Base-by-base conservation (phyloP, 352 stramenopile genomes). In the Stephanocyclus meneghinianus region DNA sequence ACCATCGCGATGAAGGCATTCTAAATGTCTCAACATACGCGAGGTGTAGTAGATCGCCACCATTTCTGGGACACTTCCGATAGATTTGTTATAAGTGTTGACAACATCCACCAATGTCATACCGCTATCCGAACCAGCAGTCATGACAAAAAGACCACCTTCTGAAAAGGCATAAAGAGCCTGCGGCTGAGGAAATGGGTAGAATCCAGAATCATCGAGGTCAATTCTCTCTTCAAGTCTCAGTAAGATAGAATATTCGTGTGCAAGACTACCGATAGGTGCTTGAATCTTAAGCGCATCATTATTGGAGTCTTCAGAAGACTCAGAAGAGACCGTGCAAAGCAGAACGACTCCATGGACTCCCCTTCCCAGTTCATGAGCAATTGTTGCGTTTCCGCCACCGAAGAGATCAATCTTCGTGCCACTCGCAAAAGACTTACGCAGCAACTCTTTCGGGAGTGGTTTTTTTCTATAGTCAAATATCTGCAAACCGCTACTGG, bases 11-110 rank as follows among this genome's bases (percentile, higher is more conserved):
- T 93, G 89, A 32, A 93, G 73, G 30, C 55, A 55, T 59, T 92
- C 85, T 11, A 93, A 66, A 62, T 88, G 72, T 30, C 59, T 74
- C 15, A 93, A 61, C 78, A 91, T 90, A 48, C 80, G 55, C 16
- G 81, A 84, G n/a, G 84, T 89, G 62, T 92, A 93, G 74, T 92
- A 86, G 5, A 92, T 77, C 11, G 77, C 76, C 72, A 93, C 67
- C 4, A 88, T 44, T 66, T 92, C 89, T 16, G 87, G 87, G 18
- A 93, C 77, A 66, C 83, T 83, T 7, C 82, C 74, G n/a, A 81
- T 71, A 30, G 67, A 85, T 48, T 81, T 61, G 35, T 84, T 84
- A 74, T 88, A 92, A 10, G 84, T 81, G 51, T 93, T 93, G 8
- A 81, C 82, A 32, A 93, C 72, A 67, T 92, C 87, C 11, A 93